A percentile compares a stretch with the other conserved stretches of the same genome.
These are phyloP conservation scores for Leishmania amazonensis DNA, from an alignment of 208 protist species.

Conservation along the genomic window DNA sequence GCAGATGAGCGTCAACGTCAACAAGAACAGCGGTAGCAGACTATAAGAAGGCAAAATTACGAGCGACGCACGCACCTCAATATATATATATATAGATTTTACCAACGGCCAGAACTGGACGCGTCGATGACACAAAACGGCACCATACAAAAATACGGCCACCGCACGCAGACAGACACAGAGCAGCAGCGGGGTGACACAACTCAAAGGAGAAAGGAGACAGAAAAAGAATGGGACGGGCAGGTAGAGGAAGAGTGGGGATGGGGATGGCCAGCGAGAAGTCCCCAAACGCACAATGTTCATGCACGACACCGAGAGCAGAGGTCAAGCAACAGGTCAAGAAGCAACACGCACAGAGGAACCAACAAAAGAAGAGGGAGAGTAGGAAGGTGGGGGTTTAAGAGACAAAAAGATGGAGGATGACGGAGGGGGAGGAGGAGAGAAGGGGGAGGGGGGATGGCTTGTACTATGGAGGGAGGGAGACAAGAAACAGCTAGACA, in stretches of 20 bases:
- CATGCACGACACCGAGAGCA: not conserved
- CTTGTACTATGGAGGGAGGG: not conserved
- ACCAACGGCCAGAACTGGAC: not conserved
- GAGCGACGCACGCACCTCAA: not conserved
- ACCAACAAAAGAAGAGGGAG: not conserved
- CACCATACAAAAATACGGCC: not conserved
- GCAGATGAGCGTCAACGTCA: not conserved
- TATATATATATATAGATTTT: not conserved
- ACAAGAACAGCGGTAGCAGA: not conserved
- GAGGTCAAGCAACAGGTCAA: not conserved
- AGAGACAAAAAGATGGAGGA: not conserved
- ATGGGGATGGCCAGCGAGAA: not conserved
- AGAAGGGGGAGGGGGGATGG: not conserved
- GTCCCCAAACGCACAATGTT: not conserved
- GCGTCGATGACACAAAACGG: not conserved
- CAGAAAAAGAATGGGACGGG: not conserved
- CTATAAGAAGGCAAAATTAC: not conserved
- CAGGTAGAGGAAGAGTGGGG: not conserved
- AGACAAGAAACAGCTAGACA: not conserved
- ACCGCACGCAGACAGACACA: not conserved
- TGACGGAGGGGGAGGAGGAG: not conserved
- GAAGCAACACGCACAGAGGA: not conserved
- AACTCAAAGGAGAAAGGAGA: not conserved
- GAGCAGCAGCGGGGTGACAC: not conserved
- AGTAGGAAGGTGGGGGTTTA: not conserved